These are phyloP conservation scores for Pichia pseudocactophila DNA, from an alignment of 805 yeast genomes.

Conservation along the genomic window DNA sequence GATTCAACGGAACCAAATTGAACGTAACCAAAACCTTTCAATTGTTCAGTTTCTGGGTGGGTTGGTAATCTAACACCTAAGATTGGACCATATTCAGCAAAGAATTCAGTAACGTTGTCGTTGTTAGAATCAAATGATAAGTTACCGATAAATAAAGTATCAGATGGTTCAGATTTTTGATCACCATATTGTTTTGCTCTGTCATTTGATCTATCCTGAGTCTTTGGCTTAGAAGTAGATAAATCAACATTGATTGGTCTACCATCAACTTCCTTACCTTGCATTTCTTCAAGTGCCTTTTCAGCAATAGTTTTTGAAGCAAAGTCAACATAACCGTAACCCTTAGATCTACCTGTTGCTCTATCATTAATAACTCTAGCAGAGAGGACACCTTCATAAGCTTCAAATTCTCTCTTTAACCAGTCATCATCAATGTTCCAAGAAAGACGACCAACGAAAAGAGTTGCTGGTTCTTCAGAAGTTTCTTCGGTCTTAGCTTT, in stretches of 20 bases:
- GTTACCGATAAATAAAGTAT: conserved; percentile 94
- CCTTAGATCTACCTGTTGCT: conserved; percentile 78
- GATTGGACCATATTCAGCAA: conserved; percentile 73
- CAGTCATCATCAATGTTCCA: conserved; percentile 96
- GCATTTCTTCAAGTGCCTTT: conserved; percentile 74
- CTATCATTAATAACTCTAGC: conserved; percentile 95
- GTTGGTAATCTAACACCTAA: conserved; percentile 93
- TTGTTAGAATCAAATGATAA: conserved; percentile 83
- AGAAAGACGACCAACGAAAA: conserved; percentile 94
- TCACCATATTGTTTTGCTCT: conserved; percentile 91
- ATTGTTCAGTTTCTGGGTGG: conserved; percentile 97
- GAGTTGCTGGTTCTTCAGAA: conserved; percentile 64
- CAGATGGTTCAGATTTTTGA: conserved; percentile 84
- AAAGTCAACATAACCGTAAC: conserved; percentile 97
- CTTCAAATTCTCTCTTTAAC: conserved; percentile 81
- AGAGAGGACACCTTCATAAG: conserved; percentile 65
- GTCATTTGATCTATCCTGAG: conserved; percentile 45
- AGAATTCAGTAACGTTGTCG: conserved; percentile 64
- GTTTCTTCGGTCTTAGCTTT: conserved; percentile 33
- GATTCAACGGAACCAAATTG: conserved; percentile 82
- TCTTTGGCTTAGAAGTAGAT: conserved; percentile 74
- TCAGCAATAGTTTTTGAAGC: conserved; percentile 69
- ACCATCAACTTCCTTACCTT: conserved; percentile 94
- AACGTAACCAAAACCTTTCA: conserved; percentile 98
- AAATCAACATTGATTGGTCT: conserved; percentile 91